Base-by-base conservation (phyloP, 192 early-diverging fungal species). In the Backusella australiensis region DNA sequence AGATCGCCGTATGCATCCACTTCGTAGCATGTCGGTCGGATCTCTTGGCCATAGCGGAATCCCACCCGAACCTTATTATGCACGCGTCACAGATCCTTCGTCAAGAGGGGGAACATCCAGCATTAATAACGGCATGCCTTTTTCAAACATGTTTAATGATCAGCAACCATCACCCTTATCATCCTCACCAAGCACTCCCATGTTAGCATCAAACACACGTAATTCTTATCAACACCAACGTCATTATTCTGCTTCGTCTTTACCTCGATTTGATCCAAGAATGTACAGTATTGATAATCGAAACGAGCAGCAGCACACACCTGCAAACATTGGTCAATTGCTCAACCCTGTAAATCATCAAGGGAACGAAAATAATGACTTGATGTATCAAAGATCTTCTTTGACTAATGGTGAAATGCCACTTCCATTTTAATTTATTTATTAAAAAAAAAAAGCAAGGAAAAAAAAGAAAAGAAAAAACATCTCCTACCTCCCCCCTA, bases 21-120 rank as follows among this genome's bases (percentile, higher is more conserved):
- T 69, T 8, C 77, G 77, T 59, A 78, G 77, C 34, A 74, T 74
- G 77, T 78, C 77, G 14, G 67, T 78, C n/a, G 72, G 77, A 34
- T 73, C 77, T 49, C 26, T 78, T 29, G 34, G 71, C 19, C 35
- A 26, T 63, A 49, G 42, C 70, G 41, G 29, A 44, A 26, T 63
- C 4, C 11, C 56, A 29, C 56, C 56, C 56, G 56, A 63, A 14
- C 26, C 56, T 63, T 63, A 63, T 29, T 63, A 63, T 63, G 26
- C 56, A 63, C 56, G 56, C 56, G 56, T 63, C 29, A 63, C 23
- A 29, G 56, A 23, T 29, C 21, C 56, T 11, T 29, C 56, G 12
- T 63, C 56, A 26, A 63, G 23, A 26, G 26, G 23, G 26, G 56
- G 8, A 32, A n/a, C 56, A 63, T 29, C 21, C 3, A 29, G 11